Evolutionary conservation across 345 rosid species (phyloP), one percentile per base, ranked within the genome.

Genomic region (Citrus reticulata): DNA sequence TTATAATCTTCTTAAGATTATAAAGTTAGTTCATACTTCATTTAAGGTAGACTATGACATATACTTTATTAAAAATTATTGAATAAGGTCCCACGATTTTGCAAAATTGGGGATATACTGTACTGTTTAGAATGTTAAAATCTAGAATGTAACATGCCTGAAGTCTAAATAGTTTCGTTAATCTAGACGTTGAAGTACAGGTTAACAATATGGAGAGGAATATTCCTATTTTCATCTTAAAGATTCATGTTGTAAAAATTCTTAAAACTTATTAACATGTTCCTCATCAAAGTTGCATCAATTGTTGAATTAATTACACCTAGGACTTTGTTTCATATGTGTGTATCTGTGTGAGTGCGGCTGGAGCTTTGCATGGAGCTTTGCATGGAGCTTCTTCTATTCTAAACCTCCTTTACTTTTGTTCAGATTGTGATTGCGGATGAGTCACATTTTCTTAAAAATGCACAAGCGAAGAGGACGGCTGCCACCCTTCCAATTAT

Each of bases 381-480:
- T 22, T 22, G 11, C 16, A 35, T 73, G 54, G 78, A 35, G 49
- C 75, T 49, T 76, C 32, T 49, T 73, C 78, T 76, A 64, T 73
- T 79, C 73, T 79, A 54, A 59, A 37, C 58, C 35, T 79, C 60
- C 30, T 81, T 29, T 76, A 16, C 77, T 65, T 84, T 83, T 73
- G 29, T 88, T 75, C 84, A 95, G 98, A 87, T 95, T 85, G 98
- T 95, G 85, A 92, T 95, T 82, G 99, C 98, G 65, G 99, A 95
- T 76, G 99, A 95, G 84, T 95, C 98, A 2, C 99, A 95, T 84
- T 95, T 91, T 83, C 82, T 95, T 81, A 95, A 95, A 84, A 95
- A 93, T 84, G 97, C 93, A 81, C 94, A 92, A 89, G 99, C 99
- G 67, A 95, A 93, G 90, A 92, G 99, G 88, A 95, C 97, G 46